Percentiles rank a stretch among this genome's conserved stretches.
These are phyloP conservation scores for Neodidymelliopsis sp. DNA, from an alignment of 2,329 filamentous ascomycete species.

Conservation along the genomic window DNA sequence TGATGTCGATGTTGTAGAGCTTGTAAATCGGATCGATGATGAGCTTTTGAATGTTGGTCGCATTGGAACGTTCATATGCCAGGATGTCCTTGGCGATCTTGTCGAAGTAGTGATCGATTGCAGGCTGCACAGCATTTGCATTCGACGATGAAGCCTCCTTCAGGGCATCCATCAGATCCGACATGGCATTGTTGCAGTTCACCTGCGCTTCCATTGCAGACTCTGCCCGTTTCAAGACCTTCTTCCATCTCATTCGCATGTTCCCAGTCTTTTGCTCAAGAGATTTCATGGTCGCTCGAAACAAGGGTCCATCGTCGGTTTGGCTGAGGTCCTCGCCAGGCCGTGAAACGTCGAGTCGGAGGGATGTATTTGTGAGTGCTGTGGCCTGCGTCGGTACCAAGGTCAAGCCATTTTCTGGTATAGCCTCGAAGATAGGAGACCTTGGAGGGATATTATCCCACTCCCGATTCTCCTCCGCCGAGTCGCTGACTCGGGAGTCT, in stretches of 20 bases:
- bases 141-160: constrained; percentile 90
- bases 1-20: constrained; percentile 94
- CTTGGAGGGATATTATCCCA: constrained; percentile 53
- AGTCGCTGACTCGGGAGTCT: constrained; percentile 79
- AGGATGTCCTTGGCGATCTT: constrained; percentile 93
- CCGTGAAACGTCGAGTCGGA: constrained; percentile 89
- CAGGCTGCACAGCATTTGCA: constrained; percentile 94
- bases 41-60: constrained; percentile 82
- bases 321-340: constrained; percentile 81
- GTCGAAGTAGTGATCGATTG: constrained; percentile 97
- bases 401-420: constrained; percentile 57
- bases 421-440: constrained; percentile 57
- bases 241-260: constrained; percentile 94
- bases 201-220: constrained; percentile 80
- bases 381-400: constrained; percentile 53
- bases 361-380: constrained; percentile 47
- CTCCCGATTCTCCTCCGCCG: constrained; percentile 62
- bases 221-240: constrained; percentile 93
- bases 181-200: constrained; percentile 84
- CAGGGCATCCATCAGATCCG: constrained; percentile 83
- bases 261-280: constrained; percentile 95
- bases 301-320: constrained; percentile 91
- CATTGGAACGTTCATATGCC: constrained; percentile 84
- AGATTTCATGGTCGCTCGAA: constrained; percentile 95
- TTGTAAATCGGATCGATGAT: constrained; percentile 94